Evolutionary conservation across 495 filamentous ascomycete species (phyloP).

Genomic region (Aspergillus wentii): DNA sequence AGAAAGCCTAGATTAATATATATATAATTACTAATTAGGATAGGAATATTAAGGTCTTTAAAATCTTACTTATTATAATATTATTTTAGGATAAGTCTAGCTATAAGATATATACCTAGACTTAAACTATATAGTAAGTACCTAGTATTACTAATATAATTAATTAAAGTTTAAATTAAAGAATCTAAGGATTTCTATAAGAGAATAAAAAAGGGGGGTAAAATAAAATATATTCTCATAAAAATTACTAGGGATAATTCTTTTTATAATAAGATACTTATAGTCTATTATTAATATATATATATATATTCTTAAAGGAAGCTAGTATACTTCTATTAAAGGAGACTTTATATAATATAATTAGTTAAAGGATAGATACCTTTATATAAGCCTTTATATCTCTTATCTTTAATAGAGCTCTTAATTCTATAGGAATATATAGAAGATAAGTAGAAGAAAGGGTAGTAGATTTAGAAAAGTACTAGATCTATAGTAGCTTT

Average conservation of each 20-base stretch:
- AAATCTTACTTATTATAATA: too few relatives aligned
- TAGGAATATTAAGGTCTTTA: too few relatives aligned
- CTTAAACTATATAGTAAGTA: background rate
- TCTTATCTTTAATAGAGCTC: background rate
- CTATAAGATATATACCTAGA: too few relatives aligned
- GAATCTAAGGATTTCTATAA: background rate
- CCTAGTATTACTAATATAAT: background rate
- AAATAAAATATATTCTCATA: background rate
- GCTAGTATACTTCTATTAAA: background rate
- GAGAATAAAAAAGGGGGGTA: background rate
- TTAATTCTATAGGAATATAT: background rate
- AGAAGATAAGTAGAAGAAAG: constrained; percentile 10
- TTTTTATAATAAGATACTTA: background rate
- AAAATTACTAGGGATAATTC: background rate
- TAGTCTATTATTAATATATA: background rate
- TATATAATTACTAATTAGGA: too few relatives aligned
- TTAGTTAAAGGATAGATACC: background rate
- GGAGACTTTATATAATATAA: background rate
- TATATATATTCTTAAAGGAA: background rate
- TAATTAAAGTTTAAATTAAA: background rate
- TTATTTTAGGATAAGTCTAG: background rate
- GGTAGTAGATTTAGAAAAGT: constrained; percentile 10
- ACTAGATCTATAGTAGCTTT: constrained; percentile 6
- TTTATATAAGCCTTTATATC: background rate
- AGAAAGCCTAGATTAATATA: too few relatives aligned